phyloP scores from a whole-genome alignment of 2,329 filamentous ascomycete species.

The Diaporthe batatas region DNA sequence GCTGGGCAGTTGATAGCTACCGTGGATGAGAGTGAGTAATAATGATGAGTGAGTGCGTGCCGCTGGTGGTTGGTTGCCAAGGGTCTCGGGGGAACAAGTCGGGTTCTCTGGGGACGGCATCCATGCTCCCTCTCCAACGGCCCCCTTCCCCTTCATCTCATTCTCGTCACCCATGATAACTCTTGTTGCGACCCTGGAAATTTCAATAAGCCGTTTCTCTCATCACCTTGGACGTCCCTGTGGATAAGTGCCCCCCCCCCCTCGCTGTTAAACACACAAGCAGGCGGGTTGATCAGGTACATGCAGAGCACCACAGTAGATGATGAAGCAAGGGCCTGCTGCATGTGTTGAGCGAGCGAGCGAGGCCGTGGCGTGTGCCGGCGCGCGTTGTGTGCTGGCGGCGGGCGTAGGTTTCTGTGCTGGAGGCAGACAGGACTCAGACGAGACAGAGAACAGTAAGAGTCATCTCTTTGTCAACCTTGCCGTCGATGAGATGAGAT shows the following conservation, averaged over 20 bases:
- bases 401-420: conserved; percentile 6
- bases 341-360: neutral
- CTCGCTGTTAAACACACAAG: neutral
- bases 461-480: conserved; percentile 30
- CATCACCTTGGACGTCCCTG: neutral
- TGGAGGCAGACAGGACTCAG: neutral
- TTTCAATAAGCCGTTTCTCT: conserved; percentile 12
- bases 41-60: neutral
- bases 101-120: conserved; percentile 25
- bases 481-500: conserved; percentile 38
- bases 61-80: conserved; percentile 12
- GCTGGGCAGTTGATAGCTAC: neutral
- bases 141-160: conserved; percentile 33
- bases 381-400: conserved; percentile 6
- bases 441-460: conserved; percentile 2
- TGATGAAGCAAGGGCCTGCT: neutral
- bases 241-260: neutral
- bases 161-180: conserved; percentile 29
- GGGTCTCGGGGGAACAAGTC: conserved; percentile 24
- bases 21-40: neutral
- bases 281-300: neutral
- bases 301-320: too few relatives aligned
- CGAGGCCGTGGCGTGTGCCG: neutral
- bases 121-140: conserved; percentile 30
- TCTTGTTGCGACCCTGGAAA: conserved; percentile 31